Base-by-base conservation (phyloP, 2,329 filamentous ascomycete genomes). In the Fusarium nodosum region DNA sequence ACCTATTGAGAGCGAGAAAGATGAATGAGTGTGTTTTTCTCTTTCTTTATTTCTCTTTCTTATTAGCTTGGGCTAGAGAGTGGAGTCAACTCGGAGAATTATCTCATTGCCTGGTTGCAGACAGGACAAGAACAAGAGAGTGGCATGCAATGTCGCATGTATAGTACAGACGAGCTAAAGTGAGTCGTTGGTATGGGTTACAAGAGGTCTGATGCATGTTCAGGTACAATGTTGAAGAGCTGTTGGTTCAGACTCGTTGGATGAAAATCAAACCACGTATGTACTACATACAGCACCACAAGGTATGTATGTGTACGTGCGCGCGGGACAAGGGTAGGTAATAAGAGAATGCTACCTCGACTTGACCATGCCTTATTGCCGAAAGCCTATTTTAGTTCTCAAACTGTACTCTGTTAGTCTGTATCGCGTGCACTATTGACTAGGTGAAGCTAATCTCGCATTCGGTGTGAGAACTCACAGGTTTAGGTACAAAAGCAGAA, bases 261-360 rank as follows among this genome's bases (percentile, higher is more conserved):
- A 53, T 50, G 53, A 68, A 68, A 68, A 68, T 51, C 64, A 67
- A 67, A 64, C 48, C 46, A 51, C 18, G 18, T 46, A 30, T 30
- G 42, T 51, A 38, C 36, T 28, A 26, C 20, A 42, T 38, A 46
- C 26, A 47, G 44, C 18, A 47, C 39, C 18, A 55, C 41, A 46
- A 46, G 42, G 42, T 46, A 46, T 45, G 42, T 42, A 22, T 39
- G 39, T 20, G 41, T 46, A 41, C 28, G 50, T 31, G 36, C 30
- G 53, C 41, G 46, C 20, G 12, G 20, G 34, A 53, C 38, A 65
- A 45, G 62, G 62, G 47, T 20, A 51, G n/a, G 24, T 22, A n/a
- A 51, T 46, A 28, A 30, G 31, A 46, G 47, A 51, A 39, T 36
- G 18, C 16, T 36, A 50, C 45, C 12, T 22, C 33, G 4, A 13